A percentile compares a stretch with the other conserved stretches of the same genome.
Conservation (phyloP, 2,329 filamentous ascomycete species). For the Magnaporthales sp. region DNA sequence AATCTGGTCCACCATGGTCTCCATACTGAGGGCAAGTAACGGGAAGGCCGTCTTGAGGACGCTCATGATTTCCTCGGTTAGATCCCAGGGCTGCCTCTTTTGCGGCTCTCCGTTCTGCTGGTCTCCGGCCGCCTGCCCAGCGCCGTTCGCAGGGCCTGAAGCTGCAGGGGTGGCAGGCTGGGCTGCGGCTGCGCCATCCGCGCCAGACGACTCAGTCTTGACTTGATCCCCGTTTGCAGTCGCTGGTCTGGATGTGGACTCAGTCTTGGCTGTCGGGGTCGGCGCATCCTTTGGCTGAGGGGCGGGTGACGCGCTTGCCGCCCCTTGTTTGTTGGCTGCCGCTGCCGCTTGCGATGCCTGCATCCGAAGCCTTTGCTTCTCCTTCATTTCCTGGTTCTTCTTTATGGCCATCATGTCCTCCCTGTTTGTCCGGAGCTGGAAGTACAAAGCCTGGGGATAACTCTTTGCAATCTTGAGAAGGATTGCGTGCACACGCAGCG, state of each 20-base stretch:
- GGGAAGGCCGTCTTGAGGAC: conserved; percentile 96
- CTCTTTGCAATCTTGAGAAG: conserved; percentile 90
- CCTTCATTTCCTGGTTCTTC: conserved; percentile 74
- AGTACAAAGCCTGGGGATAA: conserved; percentile 93
- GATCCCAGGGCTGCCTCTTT: conserved; percentile 87
- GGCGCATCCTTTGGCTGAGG: conserved; percentile 44
- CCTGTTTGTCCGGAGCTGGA: conserved; percentile 83
- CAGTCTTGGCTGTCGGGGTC: conserved; percentile 18
- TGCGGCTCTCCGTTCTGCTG: conserved; percentile 26
- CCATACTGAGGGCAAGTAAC: conserved; percentile 91
- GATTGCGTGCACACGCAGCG: conserved; percentile 74
- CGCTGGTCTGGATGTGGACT: conserved; percentile 36
- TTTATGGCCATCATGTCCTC: conserved; percentile 92
- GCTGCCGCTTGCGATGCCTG: conserved; percentile 12
- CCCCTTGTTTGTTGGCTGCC: conserved; percentile 2
- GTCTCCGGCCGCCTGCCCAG: conserved; percentile 17
- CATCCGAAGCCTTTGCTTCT: conserved; percentile 45
- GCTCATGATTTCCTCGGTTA: conserved; percentile 91
- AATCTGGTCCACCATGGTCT: conserved; percentile 98
- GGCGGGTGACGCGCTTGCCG: conserved; percentile 24
- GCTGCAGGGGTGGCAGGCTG: conserved; percentile 12
- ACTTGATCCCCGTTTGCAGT: conserved; percentile 40
- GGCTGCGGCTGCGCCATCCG: conserved; percentile 10
- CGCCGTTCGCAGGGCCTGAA: conserved; percentile 9
- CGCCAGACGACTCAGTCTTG: conserved; percentile 29